phyloP scores from a whole-genome alignment of 768 basidiomycete species.

The Pisolithus albus region DNA sequence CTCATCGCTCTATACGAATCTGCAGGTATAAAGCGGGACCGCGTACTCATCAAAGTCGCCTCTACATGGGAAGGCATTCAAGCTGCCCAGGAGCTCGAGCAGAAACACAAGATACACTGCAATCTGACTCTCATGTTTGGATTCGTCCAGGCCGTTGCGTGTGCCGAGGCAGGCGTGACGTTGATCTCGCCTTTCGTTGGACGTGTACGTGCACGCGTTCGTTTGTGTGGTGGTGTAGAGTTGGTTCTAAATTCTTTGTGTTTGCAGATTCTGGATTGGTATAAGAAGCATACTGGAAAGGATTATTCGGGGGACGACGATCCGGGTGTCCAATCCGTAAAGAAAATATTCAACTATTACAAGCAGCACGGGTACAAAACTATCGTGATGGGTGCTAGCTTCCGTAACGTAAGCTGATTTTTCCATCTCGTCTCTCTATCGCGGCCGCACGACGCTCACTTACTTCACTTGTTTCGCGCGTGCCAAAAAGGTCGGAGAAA shows the following conservation, averaged over 20 bases:
- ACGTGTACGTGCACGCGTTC: constrained; percentile 49
- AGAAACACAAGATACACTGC: constrained; percentile 88
- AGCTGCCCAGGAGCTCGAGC: constrained; percentile 89
- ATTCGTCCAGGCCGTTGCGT: constrained; percentile 94
- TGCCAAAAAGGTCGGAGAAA: constrained; percentile 66
- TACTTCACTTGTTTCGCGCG: background rate
- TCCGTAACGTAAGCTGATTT: constrained; percentile 81
- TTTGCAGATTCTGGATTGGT: constrained; percentile 89
- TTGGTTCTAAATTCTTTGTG: background rate
- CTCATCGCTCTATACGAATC: constrained; percentile 90
- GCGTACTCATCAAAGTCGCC: constrained; percentile 96
- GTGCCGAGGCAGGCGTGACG: constrained; percentile 94
- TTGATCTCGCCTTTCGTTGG: constrained; percentile 98
- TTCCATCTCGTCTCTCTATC: background rate
- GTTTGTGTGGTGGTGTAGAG: too few species aligned
- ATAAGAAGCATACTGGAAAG: constrained; percentile 85
- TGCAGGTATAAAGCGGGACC: constrained; percentile 81
- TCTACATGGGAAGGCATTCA: constrained; percentile 99
- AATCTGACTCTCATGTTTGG: constrained; percentile 97
- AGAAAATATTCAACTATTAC: constrained; percentile 98
- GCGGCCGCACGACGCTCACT: background rate
- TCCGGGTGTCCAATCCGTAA: constrained; percentile 91
- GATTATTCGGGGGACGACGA: constrained; percentile 84
- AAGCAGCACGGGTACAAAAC: constrained; percentile 96
- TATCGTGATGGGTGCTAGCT: constrained; percentile 98